Base-by-base conservation (phyloP, 2,329 filamentous ascomycete genomes). In the Curvularia eragrostidis region DNA sequence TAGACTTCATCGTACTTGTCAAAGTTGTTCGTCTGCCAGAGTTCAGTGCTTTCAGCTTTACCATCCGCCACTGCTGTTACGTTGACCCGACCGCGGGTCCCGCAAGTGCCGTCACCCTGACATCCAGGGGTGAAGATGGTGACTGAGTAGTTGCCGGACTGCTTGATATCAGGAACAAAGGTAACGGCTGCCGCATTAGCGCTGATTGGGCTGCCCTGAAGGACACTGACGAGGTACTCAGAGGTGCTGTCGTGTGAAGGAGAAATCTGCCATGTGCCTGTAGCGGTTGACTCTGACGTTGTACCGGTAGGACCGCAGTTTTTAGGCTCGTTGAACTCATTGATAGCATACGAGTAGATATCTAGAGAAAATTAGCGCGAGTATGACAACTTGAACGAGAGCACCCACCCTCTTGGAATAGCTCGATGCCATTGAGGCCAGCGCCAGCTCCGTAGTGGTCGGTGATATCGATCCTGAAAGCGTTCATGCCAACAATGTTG, bases 1-100 rank as follows among this genome's bases (percentile, higher is more conserved):
- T 93, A 97, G 57, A 99, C 88, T 66, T 91, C 88, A 73, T 99
- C 95, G 72, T 96, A 98, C 77, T 99, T 99, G 81, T 98, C 94
- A 75, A 89, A 96, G 74, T 96, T 85, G 78, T 99, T 99, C 18
- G 93, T 97, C 77, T 99, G 95, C 73, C 85, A 96, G 7, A 97
- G 80, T 0, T 85, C 83, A 0, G 83, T 86, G 26, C 85, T 83
- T 5, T 85, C 81, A 21, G 36, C 24, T 19, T 57, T 51, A 7
- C 44, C 59, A 2, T 87, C 84, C 81, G 95, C 87, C 23, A 83
- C 83, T 32, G 88, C 91, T 1, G 90, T 94, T 51, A 99, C 83
- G 65, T 93, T 93, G 56, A 97, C 89, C 68, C 87, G 85, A 15
- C 94, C 95, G 70, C 95, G 88, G 13, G 83, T 87, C 18, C 74